Evolutionary conservation across 2,329 filamentous ascomycete species (phyloP).

Genomic region (Juglanconis juglandina): DNA sequence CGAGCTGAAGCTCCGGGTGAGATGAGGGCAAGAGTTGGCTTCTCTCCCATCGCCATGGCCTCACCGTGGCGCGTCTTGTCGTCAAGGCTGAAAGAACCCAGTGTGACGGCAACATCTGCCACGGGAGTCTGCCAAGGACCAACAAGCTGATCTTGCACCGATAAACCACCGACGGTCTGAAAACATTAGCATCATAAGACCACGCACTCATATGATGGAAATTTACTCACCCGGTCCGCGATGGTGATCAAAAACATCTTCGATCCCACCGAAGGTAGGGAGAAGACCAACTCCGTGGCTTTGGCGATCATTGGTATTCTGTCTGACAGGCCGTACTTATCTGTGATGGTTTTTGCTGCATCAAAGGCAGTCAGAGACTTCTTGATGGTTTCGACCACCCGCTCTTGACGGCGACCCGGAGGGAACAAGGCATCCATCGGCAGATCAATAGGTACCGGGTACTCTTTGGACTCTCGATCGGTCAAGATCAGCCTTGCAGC

Average conservation of each 20-base stretch:
- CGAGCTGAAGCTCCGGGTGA: constrained; percentile 85
- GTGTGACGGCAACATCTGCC: constrained; percentile 88
- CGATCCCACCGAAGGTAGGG: constrained; percentile 86
- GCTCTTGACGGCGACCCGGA: constrained; percentile 77
- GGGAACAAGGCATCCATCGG: constrained; percentile 88
- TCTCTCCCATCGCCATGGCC: constrained; percentile 98
- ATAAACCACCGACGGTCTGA: constrained; percentile 77
- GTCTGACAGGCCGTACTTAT: constrained; percentile 49
- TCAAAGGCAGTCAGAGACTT: constrained; percentile 70
- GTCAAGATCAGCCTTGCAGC: constrained; percentile 73
- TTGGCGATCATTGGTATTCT: constrained; percentile 36
- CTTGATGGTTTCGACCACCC: constrained; percentile 68
- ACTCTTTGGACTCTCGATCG: constrained; percentile 72
- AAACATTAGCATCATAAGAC: not conserved
- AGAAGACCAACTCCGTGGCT: constrained; percentile 77
- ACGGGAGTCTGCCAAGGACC: constrained; percentile 95
- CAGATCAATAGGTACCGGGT: constrained; percentile 77
- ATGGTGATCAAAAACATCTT: constrained; percentile 98
- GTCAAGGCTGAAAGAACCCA: constrained; percentile 68
- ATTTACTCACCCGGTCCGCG: constrained; percentile 60
- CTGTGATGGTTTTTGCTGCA: constrained; percentile 59
- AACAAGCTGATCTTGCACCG: constrained; percentile 89
- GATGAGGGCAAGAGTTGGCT: constrained; percentile 83
- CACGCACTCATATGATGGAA: not conserved
- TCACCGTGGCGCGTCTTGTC: constrained; percentile 75